Evolutionary conservation across 345 rosid species (phyloP), one percentile per base, ranked within the genome.

Genomic region (Anastatica hierochuntica): DNA sequence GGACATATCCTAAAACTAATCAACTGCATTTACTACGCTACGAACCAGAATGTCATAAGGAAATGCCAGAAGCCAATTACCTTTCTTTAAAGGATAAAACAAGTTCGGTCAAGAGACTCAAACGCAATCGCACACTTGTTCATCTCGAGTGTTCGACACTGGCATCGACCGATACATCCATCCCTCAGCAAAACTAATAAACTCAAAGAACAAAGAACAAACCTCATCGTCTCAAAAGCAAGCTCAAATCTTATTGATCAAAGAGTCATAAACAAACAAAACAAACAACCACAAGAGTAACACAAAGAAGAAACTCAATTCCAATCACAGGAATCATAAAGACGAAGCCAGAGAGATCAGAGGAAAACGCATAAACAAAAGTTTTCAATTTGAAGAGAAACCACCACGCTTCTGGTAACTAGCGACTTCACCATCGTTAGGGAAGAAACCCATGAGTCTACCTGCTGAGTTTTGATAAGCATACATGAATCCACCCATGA

Each of bases 401-500:
- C 75, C 72, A 52, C 75, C 72, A 55, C 79, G 79, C 67, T 80
- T 83, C 68, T 72, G 70, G 79, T 79, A 56, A 51, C 49, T 69
- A 66, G 89, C 84, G 43, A 90, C 92, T 81, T 90, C 98, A 40
- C 74, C 74, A 15, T 85, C 94, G 31, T 88, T 92, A 35, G 95
- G 88, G 76, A 88, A 92, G 63, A 92, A 90, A 0, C 96, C 96
- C 98, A 88, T 92, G 42, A 92, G 77, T 8, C 98, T 76, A 41
- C 97, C 98, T 0, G 86, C 94, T 0, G 98, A 92, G 79, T 92
- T 92, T 71, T 92, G 98, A 72, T 92, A 92, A 0, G 98, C 98
- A 42, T 92, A 92, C 98, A 92, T 92, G 77, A 92, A 92, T 41
- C 98, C 98, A 5, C 98, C 98, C 98, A 92, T 78, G 35, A 88